Evolutionary conservation across 148 eudicot species (phyloP).

Genomic region (Amaranthus hypochondriacus): DNA sequence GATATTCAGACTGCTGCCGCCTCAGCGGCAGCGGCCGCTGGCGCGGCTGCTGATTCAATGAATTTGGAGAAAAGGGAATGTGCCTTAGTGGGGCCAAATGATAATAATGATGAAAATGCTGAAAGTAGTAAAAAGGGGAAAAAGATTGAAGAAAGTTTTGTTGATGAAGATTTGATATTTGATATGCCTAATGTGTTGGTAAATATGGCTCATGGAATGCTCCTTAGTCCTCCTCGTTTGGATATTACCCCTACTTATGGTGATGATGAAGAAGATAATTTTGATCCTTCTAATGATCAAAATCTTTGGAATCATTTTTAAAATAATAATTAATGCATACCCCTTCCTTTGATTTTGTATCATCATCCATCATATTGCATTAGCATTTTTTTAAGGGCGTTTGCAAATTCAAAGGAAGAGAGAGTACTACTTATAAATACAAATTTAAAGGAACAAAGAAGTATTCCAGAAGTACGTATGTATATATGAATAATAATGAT

Average conservation of each 20-base stretch:
- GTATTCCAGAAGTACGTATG: too few species aligned
- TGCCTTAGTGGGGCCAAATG: conserved; percentile 21
- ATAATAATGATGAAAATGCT: neutral
- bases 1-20: conserved; percentile 37
- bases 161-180: conserved; percentile 70
- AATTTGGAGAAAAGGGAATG: conserved; percentile 23
- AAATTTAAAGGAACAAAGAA: too few species aligned
- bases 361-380: too few species aligned
- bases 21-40: conserved; percentile 59
- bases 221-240: conserved; percentile 65
- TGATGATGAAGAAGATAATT: conserved; percentile 18
- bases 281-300: conserved; percentile 14
- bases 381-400: too few species aligned
- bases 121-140: neutral
- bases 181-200: conserved; percentile 73
- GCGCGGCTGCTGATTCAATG: conserved; percentile 45
- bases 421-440: too few species aligned
- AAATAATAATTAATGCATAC: neutral
- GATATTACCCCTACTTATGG: conserved; percentile 7
- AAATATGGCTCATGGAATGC: conserved; percentile 75
- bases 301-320: conserved; percentile 50
- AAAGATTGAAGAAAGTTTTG: conserved; percentile 14
- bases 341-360: too few species aligned
- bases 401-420: too few species aligned
- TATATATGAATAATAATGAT: too few species aligned